These are phyloP conservation scores for Fraxinus sp. DNA, from an alignment of 305 asterid species.

Conservation along the genomic window DNA sequence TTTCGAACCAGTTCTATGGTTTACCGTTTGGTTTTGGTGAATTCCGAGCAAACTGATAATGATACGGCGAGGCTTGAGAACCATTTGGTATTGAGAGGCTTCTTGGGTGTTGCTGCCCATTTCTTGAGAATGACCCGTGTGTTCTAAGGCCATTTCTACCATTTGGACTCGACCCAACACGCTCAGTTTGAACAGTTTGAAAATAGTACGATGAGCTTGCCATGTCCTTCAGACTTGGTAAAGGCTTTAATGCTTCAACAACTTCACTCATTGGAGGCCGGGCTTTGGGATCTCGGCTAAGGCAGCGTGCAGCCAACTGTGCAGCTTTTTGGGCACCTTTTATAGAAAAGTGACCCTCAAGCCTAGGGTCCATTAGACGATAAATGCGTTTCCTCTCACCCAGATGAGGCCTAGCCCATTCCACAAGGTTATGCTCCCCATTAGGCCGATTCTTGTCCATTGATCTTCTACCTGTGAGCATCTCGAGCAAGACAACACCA, in stretches of 20 bases:
- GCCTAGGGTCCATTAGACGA: constrained; percentile 83
- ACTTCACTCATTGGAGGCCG: constrained; percentile 91
- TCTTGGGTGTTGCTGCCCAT: constrained; percentile 70
- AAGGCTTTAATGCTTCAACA: constrained; percentile 83
- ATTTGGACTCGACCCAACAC: constrained; percentile 57
- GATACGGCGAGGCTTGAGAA: constrained; percentile 71
- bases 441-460: constrained; percentile 94
- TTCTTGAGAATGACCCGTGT: constrained; percentile 58
- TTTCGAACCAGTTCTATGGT: constrained; percentile 33
- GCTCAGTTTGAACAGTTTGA: constrained; percentile 74
- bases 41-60: constrained; percentile 51
- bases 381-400: constrained; percentile 75
- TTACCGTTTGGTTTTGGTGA: constrained; percentile 87
- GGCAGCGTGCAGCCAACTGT: constrained; percentile 86
- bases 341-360: constrained; percentile 84
- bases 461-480: constrained; percentile 93
- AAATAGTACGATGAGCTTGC: constrained; percentile 86
- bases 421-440: constrained; percentile 92
- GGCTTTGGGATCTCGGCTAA: constrained; percentile 74
- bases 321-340: constrained; percentile 98
- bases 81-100: constrained; percentile 77
- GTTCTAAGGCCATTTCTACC: constrained; percentile 46
- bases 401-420: constrained; percentile 92
- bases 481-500: constrained; percentile 90
- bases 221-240: constrained; percentile 92